phyloP scores from a whole-genome alignment of 345 rosid species.

The Noccaea caerulescens region DNA sequence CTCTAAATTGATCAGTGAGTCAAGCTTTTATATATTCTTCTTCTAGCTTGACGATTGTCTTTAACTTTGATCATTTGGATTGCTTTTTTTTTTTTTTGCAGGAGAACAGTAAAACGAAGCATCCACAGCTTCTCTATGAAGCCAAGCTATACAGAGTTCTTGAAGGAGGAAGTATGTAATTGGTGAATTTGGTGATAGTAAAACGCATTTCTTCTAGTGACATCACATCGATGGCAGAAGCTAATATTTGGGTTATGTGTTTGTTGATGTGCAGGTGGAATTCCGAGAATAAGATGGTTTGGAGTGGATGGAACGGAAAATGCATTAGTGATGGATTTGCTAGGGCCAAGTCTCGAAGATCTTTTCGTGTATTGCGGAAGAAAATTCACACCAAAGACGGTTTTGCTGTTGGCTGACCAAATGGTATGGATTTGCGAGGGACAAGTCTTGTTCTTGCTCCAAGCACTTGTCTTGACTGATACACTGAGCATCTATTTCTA shows the following conservation, averaged over 20 bases:
- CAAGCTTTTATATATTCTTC: neutral
- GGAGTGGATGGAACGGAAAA: constrained; percentile 85
- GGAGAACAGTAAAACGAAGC: constrained; percentile 88
- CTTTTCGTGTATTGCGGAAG: constrained; percentile 87
- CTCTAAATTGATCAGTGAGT: neutral
- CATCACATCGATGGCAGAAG: neutral
- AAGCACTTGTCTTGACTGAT: constrained; percentile 20
- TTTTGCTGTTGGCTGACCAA: constrained; percentile 88
- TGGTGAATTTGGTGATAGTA: no score
- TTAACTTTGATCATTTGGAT: neutral
- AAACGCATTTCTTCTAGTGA: no score
- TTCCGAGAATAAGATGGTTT: constrained; percentile 81
- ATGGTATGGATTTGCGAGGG: constrained; percentile 53
- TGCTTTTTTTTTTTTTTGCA: constrained; percentile 38
- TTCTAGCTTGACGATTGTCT: neutral
- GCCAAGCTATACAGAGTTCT: constrained; percentile 81
- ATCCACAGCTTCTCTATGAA: constrained; percentile 89
- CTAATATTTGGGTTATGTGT: neutral
- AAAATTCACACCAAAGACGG: constrained; percentile 87
- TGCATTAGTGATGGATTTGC: constrained; percentile 77
- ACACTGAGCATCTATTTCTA: neutral
- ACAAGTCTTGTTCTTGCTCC: neutral
- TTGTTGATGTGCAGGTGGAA: constrained; percentile 60
- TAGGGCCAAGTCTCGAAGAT: constrained; percentile 97
- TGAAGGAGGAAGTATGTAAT: constrained; percentile 80